Conservation (phyloP, 345 rosid species). For the Pseudoturritis turrita region DNA sequence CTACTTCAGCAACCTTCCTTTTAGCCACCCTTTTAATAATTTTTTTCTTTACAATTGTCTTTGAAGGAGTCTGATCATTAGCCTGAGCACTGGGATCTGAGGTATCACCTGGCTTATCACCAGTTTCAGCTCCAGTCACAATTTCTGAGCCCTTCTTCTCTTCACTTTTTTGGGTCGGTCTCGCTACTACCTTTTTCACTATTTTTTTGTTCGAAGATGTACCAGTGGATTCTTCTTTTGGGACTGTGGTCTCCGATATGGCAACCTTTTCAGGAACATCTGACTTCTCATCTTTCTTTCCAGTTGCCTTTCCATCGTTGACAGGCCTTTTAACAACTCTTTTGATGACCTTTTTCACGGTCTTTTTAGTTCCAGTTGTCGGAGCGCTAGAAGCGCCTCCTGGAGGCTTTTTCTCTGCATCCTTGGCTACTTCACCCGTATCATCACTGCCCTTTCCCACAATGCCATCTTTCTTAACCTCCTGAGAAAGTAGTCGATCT, state of each 20-base stretch:
- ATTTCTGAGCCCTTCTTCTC: conserved; percentile 34
- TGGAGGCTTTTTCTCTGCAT: conserved; percentile 36
- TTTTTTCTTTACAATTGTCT: conserved; percentile 64
- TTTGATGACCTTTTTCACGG: conserved; percentile 72
- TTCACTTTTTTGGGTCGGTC: conserved; percentile 32
- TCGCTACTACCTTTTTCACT: conserved; percentile 44
- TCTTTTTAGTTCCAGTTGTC: conserved; percentile 39
- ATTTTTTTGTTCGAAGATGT: conserved; percentile 51
- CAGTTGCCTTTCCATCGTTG: conserved; percentile 30
- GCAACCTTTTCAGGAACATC: conserved; percentile 40
- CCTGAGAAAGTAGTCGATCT: conserved; percentile 50
- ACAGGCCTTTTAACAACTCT: conserved; percentile 74
- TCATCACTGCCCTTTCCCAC: conserved; percentile 39
- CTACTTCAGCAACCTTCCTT: conserved; percentile 51
- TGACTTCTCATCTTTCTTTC: conserved; percentile 39
- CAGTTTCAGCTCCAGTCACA: conserved; percentile 40
- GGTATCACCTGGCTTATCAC: conserved; percentile 44
- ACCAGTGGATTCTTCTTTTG: conserved; percentile 43
- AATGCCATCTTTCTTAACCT: conserved; percentile 45
- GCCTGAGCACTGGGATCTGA: conserved; percentile 35
- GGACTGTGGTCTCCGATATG: conserved; percentile 36
- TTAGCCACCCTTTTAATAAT: conserved; percentile 77
- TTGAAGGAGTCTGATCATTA: conserved; percentile 44
- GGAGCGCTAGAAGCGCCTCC: conserved; percentile 41
- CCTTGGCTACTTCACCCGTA: conserved; percentile 33